Evolutionary conservation across 768 basidiomycete genomes (phyloP).

Genomic region (Heimioporus sp.): DNA sequence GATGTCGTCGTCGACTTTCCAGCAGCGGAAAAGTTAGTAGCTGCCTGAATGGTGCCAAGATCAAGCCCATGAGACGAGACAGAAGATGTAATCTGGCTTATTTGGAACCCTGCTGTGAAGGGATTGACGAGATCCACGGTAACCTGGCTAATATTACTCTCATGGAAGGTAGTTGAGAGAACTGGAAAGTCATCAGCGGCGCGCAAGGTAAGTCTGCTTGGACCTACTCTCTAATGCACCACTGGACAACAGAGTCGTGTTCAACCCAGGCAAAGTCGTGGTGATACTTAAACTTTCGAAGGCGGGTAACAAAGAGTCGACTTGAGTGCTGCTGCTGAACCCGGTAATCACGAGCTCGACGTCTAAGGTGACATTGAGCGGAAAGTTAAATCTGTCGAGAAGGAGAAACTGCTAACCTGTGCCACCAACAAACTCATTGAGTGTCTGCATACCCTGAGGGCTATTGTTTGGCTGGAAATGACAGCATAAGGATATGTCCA

Average conservation of each 20-base stretch:
- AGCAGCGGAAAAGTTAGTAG: constrained; percentile 47
- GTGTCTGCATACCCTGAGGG: constrained; percentile 57
- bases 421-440: constrained; percentile 66
- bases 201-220: not conserved
- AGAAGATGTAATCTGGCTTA: constrained; percentile 59
- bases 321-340: constrained; percentile 56
- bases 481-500: constrained; percentile 1
- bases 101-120: constrained; percentile 56
- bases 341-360: constrained; percentile 57
- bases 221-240: constrained; percentile 52
- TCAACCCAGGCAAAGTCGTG: constrained; percentile 58
- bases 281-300: constrained; percentile 58
- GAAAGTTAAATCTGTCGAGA: not conserved
- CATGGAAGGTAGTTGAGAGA: constrained; percentile 58
- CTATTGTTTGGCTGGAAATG: constrained; percentile 51
- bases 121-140: constrained; percentile 63
- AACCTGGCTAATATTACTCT: constrained; percentile 64
- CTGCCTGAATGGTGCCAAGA: constrained; percentile 58
- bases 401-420: constrained; percentile 37
- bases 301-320: constrained; percentile 57
- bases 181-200: constrained; percentile 35
- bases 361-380: constrained; percentile 34
- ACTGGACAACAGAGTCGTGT: constrained; percentile 51
- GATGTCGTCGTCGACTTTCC: constrained; percentile 57
- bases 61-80: constrained; percentile 59